Base-by-base conservation (phyloP, 2,329 filamentous ascomycete genomes). In the Cordyceps pruinosa region DNA sequence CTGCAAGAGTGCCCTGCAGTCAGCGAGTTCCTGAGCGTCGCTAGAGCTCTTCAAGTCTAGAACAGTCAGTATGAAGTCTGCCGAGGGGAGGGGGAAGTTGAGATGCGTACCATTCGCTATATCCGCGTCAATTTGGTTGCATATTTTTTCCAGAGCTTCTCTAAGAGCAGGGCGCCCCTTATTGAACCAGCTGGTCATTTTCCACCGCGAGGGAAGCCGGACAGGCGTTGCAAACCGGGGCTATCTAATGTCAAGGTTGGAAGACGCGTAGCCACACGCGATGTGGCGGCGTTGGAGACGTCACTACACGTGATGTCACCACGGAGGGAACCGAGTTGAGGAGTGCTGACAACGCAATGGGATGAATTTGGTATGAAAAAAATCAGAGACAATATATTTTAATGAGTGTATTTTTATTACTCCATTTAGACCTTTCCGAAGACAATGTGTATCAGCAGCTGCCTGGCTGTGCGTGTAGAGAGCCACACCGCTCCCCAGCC, bases 111-210 rank as follows among this genome's bases (percentile, higher is more conserved):
- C 74, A 47, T 65, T 65, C 35, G 62, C 60, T 23, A 75, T 62
- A 44, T 72, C 68, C n/a, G 64, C 65, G 44, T 74, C 73, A 48
- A 78, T 70, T 25, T 69, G 63, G 58, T 73, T 67, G 58, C 74
- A 76, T 9, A 72, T 71, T 32, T 66, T 62, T n/a, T 64, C 64
- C 8, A 79, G 62, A 32, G 74, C 74, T 59, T 72, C 67, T 19
- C 75, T 65, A 15, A 79, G 63, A 26, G 72, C 68, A 47, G 71
- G 66, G 10, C 74, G 72, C 26, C 74, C 74, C 35, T 63, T 66
- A 39, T 64, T 61, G 45, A 75, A 70, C 72, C 73, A 76, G 58
- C 65, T 70, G 37, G 72, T 65, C 74, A 77, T 76, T 41, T 58
- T 56, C 25, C 15, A 30, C 25, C 52, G 19, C 47, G 17, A 19